These are phyloP conservation scores for Cryptococcus jaspeensis DNA, from an alignment of 1,284 basidiomycete genomes.

Conservation along the genomic window DNA sequence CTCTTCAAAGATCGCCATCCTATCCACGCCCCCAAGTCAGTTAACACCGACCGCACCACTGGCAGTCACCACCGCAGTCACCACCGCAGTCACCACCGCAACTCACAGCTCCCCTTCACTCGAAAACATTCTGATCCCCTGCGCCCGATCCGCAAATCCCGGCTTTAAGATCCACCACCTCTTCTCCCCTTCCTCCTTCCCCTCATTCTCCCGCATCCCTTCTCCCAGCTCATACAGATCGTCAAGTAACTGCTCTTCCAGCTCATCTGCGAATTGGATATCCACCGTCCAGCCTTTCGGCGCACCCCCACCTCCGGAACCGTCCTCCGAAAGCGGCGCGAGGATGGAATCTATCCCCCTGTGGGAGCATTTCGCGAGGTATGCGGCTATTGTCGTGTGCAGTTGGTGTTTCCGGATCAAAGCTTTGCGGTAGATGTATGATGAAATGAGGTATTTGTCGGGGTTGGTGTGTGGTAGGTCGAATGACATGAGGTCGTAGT, in stretches of 20 bases:
- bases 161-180: conserved; percentile 93
- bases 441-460: conserved; percentile 65
- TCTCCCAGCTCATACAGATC: conserved; percentile 85
- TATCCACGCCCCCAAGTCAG: no score
- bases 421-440: conserved; percentile 86
- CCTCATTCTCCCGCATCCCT: conserved; percentile 57
- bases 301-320: conserved; percentile 53
- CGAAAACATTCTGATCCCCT: conserved; percentile 90
- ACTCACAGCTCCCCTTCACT: conserved; percentile 65
- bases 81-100: background rate
- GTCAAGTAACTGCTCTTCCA: conserved; percentile 90
- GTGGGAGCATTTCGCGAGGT: conserved; percentile 65
- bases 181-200: conserved; percentile 28
- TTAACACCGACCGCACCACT: no score
- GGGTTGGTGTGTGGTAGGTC: conserved; percentile 58
- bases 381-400: conserved; percentile 70
- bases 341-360: conserved; percentile 22
- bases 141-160: conserved; percentile 93
- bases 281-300: conserved; percentile 88
- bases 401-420: conserved; percentile 95
- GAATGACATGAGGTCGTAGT: conserved; percentile 79
- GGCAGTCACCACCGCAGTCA: background rate
- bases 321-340: background rate
- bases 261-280: conserved; percentile 86
- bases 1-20: conserved; percentile 71